Evolutionary conservation across 2,329 filamentous ascomycete species (phyloP).

Genomic region (Sphaerulina populicola): DNA sequence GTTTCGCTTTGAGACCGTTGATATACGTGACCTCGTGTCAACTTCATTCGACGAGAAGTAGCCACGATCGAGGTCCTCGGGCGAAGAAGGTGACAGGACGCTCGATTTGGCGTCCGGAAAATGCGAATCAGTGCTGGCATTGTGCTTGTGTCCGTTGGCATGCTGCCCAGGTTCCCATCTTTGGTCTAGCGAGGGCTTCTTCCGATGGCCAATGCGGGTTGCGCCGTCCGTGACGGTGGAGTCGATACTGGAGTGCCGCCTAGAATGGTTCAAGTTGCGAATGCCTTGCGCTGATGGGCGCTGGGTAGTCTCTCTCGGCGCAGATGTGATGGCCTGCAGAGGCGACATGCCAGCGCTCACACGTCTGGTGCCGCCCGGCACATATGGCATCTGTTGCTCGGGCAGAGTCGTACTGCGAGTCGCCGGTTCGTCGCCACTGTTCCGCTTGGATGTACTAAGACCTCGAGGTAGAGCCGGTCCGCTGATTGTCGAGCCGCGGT

Average conservation of each 20-base stretch:
- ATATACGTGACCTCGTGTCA: constrained; percentile 45
- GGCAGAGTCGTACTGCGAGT: constrained; percentile 13
- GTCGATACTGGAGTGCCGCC: constrained; percentile 81
- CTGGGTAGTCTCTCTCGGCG: constrained; percentile 29
- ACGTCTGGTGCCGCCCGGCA: constrained; percentile 25
- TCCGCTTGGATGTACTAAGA: constrained; percentile 16
- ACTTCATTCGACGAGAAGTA: constrained; percentile 89
- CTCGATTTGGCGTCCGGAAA: constrained; percentile 28
- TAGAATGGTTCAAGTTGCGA: constrained; percentile 60
- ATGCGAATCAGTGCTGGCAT: constrained; percentile 19
- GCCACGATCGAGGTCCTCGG: constrained; percentile 66
- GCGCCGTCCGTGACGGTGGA: constrained; percentile 42
- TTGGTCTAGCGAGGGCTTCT: constrained; percentile 52
- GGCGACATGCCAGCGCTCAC: constrained; percentile 23
- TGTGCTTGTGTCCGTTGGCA: constrained; percentile 20
- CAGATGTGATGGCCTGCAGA: constrained; percentile 29
- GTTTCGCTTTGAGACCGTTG: constrained; percentile 63
- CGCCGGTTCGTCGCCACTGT: constrained; percentile 14
- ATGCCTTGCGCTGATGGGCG: constrained; percentile 33
- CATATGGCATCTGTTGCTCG: constrained; percentile 6
- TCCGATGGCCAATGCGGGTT: constrained; percentile 40
- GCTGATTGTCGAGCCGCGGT: constrained; percentile 39
- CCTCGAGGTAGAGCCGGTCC: constrained; percentile 16
- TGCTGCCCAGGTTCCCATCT: constrained; percentile 40
- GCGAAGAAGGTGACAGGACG: constrained; percentile 26